Evolutionary conservation across 2,329 filamentous ascomycete genomes (phyloP), one percentile per base, ranked within the genome.

Genomic region (Cordyceps cateniannulata): DNA sequence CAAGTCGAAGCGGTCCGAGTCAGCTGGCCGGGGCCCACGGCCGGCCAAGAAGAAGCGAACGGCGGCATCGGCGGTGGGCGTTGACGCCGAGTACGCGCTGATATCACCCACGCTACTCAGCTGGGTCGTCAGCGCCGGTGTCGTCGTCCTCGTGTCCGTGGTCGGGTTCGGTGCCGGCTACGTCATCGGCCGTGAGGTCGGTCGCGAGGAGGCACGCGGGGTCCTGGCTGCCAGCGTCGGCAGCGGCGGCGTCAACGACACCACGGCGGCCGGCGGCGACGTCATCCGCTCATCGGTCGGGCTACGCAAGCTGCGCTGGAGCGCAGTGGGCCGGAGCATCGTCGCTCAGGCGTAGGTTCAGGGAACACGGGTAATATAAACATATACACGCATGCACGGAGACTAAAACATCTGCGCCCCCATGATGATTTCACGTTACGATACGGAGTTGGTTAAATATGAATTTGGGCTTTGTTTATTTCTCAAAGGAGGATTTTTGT

Each of bases 161-260:
- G 85, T 89, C 38, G 85, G 85, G 2, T 89, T 89, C 65, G 85
- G 86, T 3, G 86, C 86, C 9, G 86, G 86, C 12, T 88, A 87
- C 67, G 85, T 87, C 25, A 85, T 88, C 62, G 86, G 86, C 5
- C 77, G 85, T 27, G 86, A 89, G 66, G 85, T 86, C 25, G 86
- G 86, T 3, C 79, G 83, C 38, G 83, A 87, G 65, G 85, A 89
- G 67, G 71, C 76, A 10, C 55, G 56, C 18, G 61, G 59, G 35
- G 75, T 75, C 14, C 70, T 81, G n/a, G 73, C 73, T 10, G 75
- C 75, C 18, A 70, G 77, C 45, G 69, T 76, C 38, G 14, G 38
- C 47, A 71, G 74, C 50, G 73, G 73, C 32, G 72, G 57, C 35
- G 57, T 78, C 57, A 80, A 80, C 64, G 73, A 77, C 7, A 74